A percentile compares a stretch with the other conserved stretches of the same genome.
Evolutionary conservation across 1,284 basidiomycete species (phyloP).

Genomic region (Ceratorhiza oryzae-sativae): DNA sequence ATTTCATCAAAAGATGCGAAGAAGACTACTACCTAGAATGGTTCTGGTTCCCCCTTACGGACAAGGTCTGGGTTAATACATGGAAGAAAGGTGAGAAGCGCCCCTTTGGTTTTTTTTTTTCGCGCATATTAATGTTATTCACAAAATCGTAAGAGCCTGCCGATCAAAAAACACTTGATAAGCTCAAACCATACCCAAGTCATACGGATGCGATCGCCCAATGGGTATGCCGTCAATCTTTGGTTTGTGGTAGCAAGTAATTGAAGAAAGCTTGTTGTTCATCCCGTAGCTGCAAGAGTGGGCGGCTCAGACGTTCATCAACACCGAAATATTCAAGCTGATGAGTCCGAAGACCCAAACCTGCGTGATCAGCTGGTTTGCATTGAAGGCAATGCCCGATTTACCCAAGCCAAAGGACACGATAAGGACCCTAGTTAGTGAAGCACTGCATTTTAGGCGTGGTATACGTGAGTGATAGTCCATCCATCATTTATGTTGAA

Average conservation of each 20-base stretch:
- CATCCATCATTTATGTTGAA: too few species aligned
- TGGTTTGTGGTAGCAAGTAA: background rate
- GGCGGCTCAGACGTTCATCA: constrained; percentile 16
- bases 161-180: background rate
- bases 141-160: background rate
- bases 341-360: constrained; percentile 19
- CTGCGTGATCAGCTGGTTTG: constrained; percentile 1
- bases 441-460: constrained; percentile 43
- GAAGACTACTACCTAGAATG: constrained; percentile 43
- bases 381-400: constrained; percentile 39
- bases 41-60: constrained; percentile 44
- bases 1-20: constrained; percentile 41
- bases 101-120: too few species aligned
- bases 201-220: background rate
- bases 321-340: constrained; percentile 3
- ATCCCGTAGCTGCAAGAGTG: constrained; percentile 7
- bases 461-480: constrained; percentile 39
- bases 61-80: constrained; percentile 43
- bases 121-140: too few species aligned
- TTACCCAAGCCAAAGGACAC: constrained; percentile 9
- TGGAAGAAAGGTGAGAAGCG: constrained; percentile 37
- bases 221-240: background rate
- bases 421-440: constrained; percentile 39
- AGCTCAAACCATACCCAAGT: constrained; percentile 20
- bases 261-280: background rate